These are phyloP conservation scores for Blastocystis sp. DNA, from an alignment of 352 stramenopile species.

Conservation along the genomic window DNA sequence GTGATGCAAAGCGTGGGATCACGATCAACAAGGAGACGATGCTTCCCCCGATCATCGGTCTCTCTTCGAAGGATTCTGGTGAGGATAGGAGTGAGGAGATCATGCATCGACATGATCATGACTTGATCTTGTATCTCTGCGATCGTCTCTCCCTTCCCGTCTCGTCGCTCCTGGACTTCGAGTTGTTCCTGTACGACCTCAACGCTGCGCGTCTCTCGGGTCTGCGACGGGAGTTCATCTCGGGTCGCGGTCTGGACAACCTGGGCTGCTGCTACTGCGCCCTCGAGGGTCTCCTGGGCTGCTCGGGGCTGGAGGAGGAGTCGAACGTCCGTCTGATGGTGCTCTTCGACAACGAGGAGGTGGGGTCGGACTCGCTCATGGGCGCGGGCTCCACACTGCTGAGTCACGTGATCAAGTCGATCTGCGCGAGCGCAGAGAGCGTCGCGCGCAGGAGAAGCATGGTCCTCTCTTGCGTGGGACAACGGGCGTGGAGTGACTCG, in stretches of 20 bases:
- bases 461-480: conserved; percentile 63
- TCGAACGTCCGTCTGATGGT: conserved; percentile 81
- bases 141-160: not conserved
- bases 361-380: conserved; percentile 81
- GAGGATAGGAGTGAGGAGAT: not conserved
- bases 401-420: conserved; percentile 62
- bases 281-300: conserved; percentile 67
- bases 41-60: conserved; percentile 82
- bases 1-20: conserved; percentile 73
- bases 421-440: not conserved
- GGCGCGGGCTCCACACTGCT: conserved; percentile 72
- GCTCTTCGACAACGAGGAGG: conserved; percentile 97
- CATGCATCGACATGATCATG: not conserved
- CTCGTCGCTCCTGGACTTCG: conserved; percentile 26
- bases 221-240: conserved; percentile 87
- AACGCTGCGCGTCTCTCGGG: conserved; percentile 75
- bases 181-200: conserved; percentile 54
- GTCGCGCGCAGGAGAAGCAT: conserved; percentile 52
- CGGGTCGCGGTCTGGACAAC: conserved; percentile 91
- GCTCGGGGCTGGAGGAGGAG: conserved; percentile 70
- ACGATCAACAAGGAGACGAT: conserved; percentile 93
- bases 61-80: not conserved
- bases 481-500: conserved; percentile 64
- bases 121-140: conserved; percentile 20
- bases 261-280: conserved; percentile 83